These are phyloP conservation scores for Comarum palustre DNA, from an alignment of 306 rosid genomes.

Conservation along the genomic window DNA sequence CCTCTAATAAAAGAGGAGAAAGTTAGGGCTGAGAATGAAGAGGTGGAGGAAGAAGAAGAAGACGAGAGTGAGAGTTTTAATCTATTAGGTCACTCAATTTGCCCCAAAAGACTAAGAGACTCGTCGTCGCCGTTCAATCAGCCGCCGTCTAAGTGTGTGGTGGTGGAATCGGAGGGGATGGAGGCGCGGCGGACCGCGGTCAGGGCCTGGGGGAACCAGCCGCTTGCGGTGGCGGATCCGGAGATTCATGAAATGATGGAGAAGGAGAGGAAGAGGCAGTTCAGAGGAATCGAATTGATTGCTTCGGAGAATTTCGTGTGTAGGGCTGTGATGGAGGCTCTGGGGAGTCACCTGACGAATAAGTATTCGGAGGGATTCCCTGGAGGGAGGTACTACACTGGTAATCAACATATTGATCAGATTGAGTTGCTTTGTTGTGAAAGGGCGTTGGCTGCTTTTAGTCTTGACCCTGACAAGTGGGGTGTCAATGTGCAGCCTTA, in stretches of 20 bases:
- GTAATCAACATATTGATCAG: constrained; percentile 71
- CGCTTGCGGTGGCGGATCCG: constrained; percentile 63
- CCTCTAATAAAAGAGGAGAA: constrained; percentile 35
- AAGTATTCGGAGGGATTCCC: constrained; percentile 88
- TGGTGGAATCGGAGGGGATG: constrained; percentile 33
- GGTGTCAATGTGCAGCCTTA: constrained; percentile 95
- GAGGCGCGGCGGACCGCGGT: constrained; percentile 39
- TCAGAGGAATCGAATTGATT: constrained; percentile 66
- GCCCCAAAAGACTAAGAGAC: constrained; percentile 53
- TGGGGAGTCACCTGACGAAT: constrained; percentile 81
- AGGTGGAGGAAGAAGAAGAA: constrained; percentile 22
- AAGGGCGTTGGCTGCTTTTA: constrained; percentile 67
- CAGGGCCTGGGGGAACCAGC: constrained; percentile 65
- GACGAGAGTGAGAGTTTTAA: constrained; percentile 47
- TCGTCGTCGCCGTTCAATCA: constrained; percentile 7
- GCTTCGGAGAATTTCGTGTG: constrained; percentile 89
- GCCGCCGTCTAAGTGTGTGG: constrained; percentile 40
- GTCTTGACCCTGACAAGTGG: constrained; percentile 63
- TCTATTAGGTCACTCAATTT: constrained; percentile 50
- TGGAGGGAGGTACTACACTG: constrained; percentile 66
- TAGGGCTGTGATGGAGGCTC: constrained; percentile 82
- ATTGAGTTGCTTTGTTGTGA: constrained; percentile 71
- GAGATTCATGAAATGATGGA: constrained; percentile 64
- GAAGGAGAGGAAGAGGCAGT: constrained; percentile 68
- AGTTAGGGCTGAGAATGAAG: constrained; percentile 32